Evolutionary conservation across 1,284 basidiomycete genomes (phyloP).

Genomic region (Pholiota adiposa): DNA sequence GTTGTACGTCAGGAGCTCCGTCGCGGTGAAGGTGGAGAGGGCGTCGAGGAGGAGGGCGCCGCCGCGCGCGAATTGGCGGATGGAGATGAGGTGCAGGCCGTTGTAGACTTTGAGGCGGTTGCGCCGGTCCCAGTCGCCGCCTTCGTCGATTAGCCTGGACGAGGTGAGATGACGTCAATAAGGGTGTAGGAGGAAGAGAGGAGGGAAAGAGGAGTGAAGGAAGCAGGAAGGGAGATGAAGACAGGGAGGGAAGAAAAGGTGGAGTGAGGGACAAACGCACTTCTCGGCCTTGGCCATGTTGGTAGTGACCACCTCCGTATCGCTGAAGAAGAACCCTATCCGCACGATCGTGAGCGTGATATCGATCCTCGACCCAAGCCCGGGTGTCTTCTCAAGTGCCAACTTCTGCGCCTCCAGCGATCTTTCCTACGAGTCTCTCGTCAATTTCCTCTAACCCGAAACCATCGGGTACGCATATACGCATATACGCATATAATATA

Average conservation of each 20-base stretch:
- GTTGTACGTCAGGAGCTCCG: slow-evolving; percentile 88
- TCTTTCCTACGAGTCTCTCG: slow-evolving; percentile 60
- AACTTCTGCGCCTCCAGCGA: slow-evolving; percentile 83
- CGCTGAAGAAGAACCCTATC: slow-evolving; percentile 91
- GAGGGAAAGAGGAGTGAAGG: too few species aligned
- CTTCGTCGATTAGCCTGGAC: slow-evolving; percentile 86
- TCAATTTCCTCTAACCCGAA: too few species aligned
- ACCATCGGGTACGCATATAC: neutral
- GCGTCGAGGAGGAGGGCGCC: slow-evolving; percentile 88
- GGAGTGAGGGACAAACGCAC: slow-evolving; percentile 57
- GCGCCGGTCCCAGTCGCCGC: slow-evolving; percentile 97
- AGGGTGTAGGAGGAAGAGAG: neutral
- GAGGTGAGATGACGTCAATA: neutral
- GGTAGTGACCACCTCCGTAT: slow-evolving; percentile 74
- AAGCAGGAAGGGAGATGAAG: too few species aligned
- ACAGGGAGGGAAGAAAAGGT: too few species aligned
- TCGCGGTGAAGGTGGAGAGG: slow-evolving; percentile 92
- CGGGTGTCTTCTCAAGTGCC: slow-evolving; percentile 92
- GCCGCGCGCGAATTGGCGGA: slow-evolving; percentile 80
- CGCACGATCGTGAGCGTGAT: slow-evolving; percentile 89
- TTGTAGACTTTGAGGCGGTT: slow-evolving; percentile 97
- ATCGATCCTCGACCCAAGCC: slow-evolving; percentile 93
- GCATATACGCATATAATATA: neutral
- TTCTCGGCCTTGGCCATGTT: slow-evolving; percentile 85
- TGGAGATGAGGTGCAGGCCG: slow-evolving; percentile 84